Base-by-base conservation (phyloP, 306 rosid species). In the Cicer pinnatifidum region DNA sequence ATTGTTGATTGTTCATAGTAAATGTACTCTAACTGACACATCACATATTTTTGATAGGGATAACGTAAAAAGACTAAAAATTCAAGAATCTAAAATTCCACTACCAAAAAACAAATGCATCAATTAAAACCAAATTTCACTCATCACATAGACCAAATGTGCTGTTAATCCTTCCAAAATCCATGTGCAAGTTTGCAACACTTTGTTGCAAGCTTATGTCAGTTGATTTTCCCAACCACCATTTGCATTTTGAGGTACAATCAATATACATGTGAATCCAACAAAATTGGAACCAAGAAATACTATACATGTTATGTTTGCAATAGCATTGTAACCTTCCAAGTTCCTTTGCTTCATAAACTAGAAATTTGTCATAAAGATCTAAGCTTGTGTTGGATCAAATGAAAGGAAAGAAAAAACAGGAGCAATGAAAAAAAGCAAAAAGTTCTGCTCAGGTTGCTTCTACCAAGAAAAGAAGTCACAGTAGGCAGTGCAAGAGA, bases 251-350 rank as follows among this genome's bases (percentile, higher is more conserved):
- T 23, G 37, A 7, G 57, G 12, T 13, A 52, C 28, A 7, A 15
- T 9, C 28, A 7, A 15, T 10, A 52, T 17, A 9, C 7, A 57
- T 13, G 15, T 12, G 2, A 6, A 35, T 12, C 12, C 43, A 59
- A 33, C 3, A 33, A 59, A 59, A 33, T 59, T 16, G 1, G 43
- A 59, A 28, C 65, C 43, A 59, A 59, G 5, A 11, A 33, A 11
- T 33, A 11, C 66, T 59, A 38, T 59, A 59, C 66, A 59, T 59
- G 66, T 59, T 59, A 59, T 35, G 28, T 33, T 33, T 35, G 66
- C 44, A 59, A 12, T 59, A 35, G 16, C 44, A 59, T 33, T 59
- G 43, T 33, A 59, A 33, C 17, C 44, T 59, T 57, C 38, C 40
- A 28, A 28, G 8, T 28, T 57, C 15, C n/a, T 59, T 33, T n/a